Evolutionary conservation across 352 stramenopile genomes (phyloP).

Genomic region (Phytophthora idaei): DNA sequence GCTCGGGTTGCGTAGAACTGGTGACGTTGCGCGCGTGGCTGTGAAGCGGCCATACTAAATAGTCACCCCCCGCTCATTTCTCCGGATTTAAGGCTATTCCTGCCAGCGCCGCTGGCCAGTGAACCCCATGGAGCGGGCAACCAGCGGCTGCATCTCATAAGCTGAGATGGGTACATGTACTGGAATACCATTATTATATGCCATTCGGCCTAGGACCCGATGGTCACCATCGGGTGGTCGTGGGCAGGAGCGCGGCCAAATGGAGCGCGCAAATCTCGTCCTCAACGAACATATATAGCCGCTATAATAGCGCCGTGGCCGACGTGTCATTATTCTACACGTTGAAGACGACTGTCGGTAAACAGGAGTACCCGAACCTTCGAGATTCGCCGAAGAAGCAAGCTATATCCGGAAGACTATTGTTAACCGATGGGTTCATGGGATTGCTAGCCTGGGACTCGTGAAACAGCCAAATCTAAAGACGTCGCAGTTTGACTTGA

Average conservation of each 20-base stretch:
- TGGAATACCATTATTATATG: no score
- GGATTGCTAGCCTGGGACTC: background rate
- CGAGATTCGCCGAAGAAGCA: slow-evolving; percentile 11
- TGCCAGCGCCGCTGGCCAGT: slow-evolving; percentile 13
- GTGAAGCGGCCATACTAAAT: slow-evolving; percentile 1
- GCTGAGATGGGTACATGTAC: slow-evolving; percentile 12
- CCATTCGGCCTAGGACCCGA: slow-evolving; percentile 2
- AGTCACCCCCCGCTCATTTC: slow-evolving; percentile 1
- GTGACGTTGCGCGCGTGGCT: slow-evolving; percentile 18
- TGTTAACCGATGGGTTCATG: slow-evolving; percentile 1
- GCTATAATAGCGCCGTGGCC: no score
- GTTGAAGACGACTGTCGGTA: background rate
- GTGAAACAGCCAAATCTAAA: background rate
- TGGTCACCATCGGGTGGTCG: slow-evolving; percentile 1
- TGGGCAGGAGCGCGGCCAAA: background rate
- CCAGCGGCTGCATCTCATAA: slow-evolving; percentile 20
- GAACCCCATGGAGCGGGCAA: slow-evolving; percentile 14
- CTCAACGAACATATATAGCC: background rate
- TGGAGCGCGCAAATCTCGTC: background rate
- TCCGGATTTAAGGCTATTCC: slow-evolving; percentile 16
- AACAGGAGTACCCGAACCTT: slow-evolving; percentile 3
- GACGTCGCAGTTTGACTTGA: background rate
- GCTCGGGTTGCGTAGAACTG: background rate
- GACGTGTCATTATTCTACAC: no score
- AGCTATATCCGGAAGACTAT: background rate